A percentile compares a stretch with the other conserved stretches of the same genome.
These are phyloP conservation scores for Akanthomyces muscarius DNA, from an alignment of 2,329 filamentous ascomycete genomes.

Conservation along the genomic window DNA sequence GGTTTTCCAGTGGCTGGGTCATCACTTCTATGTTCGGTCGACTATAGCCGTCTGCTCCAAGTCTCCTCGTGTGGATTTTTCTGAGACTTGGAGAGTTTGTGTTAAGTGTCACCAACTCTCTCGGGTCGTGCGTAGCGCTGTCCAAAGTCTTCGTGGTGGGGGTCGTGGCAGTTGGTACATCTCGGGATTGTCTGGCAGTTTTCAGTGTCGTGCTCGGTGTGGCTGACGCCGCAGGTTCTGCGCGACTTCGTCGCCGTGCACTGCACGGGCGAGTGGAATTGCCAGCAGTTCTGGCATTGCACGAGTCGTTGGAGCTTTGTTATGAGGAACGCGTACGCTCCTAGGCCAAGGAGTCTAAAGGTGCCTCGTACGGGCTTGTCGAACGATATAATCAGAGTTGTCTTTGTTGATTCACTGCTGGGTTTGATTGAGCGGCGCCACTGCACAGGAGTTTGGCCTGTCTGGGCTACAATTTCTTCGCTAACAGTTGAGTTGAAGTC, in stretches of 20 bases:
- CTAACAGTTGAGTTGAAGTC: too few species aligned
- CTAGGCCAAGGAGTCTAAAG: neutral
- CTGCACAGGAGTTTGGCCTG: too few species aligned
- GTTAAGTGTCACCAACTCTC: neutral
- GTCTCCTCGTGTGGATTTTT: too few species aligned
- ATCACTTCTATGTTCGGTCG: neutral
- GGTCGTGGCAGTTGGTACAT: neutral
- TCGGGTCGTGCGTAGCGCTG: neutral
- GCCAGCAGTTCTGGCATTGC: conserved; percentile 3
- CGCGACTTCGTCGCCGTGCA: neutral
- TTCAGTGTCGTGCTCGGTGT: neutral
- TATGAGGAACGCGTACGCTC: neutral
- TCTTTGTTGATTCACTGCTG: too few species aligned
- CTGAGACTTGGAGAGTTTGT: neutral
- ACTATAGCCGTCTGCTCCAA: too few species aligned
- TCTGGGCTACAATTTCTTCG: too few species aligned
- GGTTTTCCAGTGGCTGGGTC: neutral
- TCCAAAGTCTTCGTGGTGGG: neutral
- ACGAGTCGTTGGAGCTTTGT: neutral
- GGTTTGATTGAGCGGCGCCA: too few species aligned
- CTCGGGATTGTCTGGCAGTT: neutral
- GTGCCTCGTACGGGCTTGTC: too few species aligned
- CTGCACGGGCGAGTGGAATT: neutral
- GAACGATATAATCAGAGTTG: too few species aligned
- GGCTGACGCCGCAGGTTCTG: neutral